Conservation (phyloP, 768 basidiomycete genomes). For the Ephemerocybe angulata region DNA sequence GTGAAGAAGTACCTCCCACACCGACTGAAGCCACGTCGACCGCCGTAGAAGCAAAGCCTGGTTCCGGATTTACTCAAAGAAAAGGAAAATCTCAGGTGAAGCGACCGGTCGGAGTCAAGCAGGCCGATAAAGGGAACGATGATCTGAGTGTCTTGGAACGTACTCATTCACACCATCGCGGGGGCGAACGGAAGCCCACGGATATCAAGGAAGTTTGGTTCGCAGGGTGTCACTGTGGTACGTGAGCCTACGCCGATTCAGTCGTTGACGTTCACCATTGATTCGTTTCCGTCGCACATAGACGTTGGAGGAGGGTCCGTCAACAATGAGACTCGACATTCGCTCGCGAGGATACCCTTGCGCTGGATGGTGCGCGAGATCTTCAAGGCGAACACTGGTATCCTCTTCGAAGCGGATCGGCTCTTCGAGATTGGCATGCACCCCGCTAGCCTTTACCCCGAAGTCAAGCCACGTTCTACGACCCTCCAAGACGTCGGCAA, state of each 20-base stretch:
- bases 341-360: constrained; percentile 52
- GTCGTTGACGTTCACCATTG: too few species aligned
- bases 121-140: constrained; percentile 23
- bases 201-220: constrained; percentile 71
- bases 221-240: constrained; percentile 49
- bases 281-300: too few species aligned
- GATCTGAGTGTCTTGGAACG: constrained; percentile 28
- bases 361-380: constrained; percentile 75
- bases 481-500: constrained; percentile 25
- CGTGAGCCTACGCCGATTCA: too few species aligned
- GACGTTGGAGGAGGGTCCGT: constrained; percentile 61
- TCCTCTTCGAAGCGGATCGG: constrained; percentile 50
- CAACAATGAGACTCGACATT: constrained; percentile 41
- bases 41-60: too few species aligned
- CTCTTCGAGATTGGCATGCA: constrained; percentile 51
- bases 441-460: constrained; percentile 41
- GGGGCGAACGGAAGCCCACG: constrained; percentile 20
- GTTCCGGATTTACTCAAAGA: too few species aligned
- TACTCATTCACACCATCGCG: too few species aligned
- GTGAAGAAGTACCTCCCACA: background rate
- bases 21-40: background rate
- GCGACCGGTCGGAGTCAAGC: background rate
- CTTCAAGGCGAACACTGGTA: constrained; percentile 57
- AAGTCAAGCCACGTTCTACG: constrained; percentile 32
- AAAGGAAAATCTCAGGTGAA: background rate